Evolutionary conservation across 805 yeast genomes (phyloP), one percentile per base, ranked within the genome.

Genomic region (Vanderwaltozyma polyspora): DNA sequence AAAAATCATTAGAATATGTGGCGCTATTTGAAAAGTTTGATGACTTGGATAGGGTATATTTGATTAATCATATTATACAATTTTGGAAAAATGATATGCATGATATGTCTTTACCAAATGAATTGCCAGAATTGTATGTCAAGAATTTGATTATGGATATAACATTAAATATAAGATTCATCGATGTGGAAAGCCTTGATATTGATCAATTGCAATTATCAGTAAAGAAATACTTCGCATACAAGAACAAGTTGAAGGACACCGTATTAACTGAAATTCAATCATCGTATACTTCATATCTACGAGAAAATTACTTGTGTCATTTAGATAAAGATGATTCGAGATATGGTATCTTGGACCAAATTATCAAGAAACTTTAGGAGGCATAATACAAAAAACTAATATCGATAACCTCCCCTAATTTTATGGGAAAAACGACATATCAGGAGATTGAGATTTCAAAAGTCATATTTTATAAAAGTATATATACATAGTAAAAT

Each of bases 211-310:
- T 87, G 48, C 84, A 82, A 58, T 65, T 68, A 16, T 67, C 86
- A 14, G 80, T 85, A 28, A 81, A 79, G 51, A 74, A 76, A 49
- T 83, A 73, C 51, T 62, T 72, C 42, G 79, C 84, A 7, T 76
- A 74, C 50, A 66, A 69, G 41, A 44, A 52, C 42, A 76, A 68
- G 49, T 38, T 59, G n/a, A 52, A 53, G 31, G 56, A 52, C 25
- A 52, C 48, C 13, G 43, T 56, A 33, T 57, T 59, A 31, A 53
- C 49, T 12, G 45, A 51, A 18, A 48, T 74, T 31, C 64, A 60
- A 35, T 41, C 42, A 2, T 40, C 47, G n/a, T 64, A 63, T 29
- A 55, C 53, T 30, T 51, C 43, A 4, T 44, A 42, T 21, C 38
- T 58, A 27, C 65, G 54, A 39, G 56, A 60, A 27, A 50, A 44